phyloP scores from a whole-genome alignment of 2,329 filamentous ascomycete species.

The Macrophomina pseudophaseolina region DNA sequence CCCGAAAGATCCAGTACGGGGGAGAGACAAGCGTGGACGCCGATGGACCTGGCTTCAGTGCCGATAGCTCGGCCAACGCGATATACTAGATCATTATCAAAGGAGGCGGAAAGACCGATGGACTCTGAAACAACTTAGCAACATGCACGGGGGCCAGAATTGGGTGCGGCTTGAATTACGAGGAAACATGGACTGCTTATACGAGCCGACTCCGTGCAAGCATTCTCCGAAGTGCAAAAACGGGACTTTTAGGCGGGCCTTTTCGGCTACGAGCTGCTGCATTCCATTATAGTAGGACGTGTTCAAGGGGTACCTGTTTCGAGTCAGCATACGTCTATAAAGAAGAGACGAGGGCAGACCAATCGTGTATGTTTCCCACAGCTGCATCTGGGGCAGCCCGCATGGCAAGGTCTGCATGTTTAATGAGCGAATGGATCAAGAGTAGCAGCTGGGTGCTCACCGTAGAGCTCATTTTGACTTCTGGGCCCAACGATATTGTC shows the following conservation, averaged over 20 bases:
- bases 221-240: slow-evolving; percentile 53
- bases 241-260: slow-evolving; percentile 47
- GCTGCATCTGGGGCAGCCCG: slow-evolving; percentile 45
- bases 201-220: slow-evolving; percentile 52
- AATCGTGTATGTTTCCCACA: slow-evolving; percentile 52
- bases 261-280: slow-evolving; percentile 46
- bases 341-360: slow-evolving; percentile 28
- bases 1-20: slow-evolving; percentile 51
- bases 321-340: not conserved
- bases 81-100: slow-evolving; percentile 50
- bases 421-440: slow-evolving; percentile 26
- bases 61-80: slow-evolving; percentile 51
- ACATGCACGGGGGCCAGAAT: too few species aligned
- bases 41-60: slow-evolving; percentile 51
- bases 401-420: slow-evolving; percentile 40
- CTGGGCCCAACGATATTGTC: slow-evolving; percentile 49
- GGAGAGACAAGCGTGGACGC: slow-evolving; percentile 52
- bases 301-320: slow-evolving; percentile 45
- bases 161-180: not conserved
- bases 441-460: not conserved
- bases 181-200: slow-evolving; percentile 53
- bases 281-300: slow-evolving; percentile 50
- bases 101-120: slow-evolving; percentile 49
- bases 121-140: slow-evolving; percentile 34
- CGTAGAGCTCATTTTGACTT: slow-evolving; percentile 48